Percentiles rank a stretch among this genome's conserved stretches.
These are phyloP conservation scores for Sugiyamaella valdiviana DNA, from an alignment of 805 yeast species.

Conservation along the genomic window DNA sequence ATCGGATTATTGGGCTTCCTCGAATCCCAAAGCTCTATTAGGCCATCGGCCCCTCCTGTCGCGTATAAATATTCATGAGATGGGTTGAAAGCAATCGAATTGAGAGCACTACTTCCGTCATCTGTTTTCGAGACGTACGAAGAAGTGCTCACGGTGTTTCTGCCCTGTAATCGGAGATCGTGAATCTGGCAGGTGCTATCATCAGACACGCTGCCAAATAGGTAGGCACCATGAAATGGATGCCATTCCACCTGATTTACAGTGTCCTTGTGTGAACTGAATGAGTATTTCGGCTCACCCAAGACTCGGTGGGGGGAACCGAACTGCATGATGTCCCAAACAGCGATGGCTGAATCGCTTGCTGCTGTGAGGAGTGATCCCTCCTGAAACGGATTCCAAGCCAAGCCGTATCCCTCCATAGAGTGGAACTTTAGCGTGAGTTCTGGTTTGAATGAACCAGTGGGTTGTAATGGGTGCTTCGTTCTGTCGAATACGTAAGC, in stretches of 20 bases:
- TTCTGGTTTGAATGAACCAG: slow-evolving; percentile 43
- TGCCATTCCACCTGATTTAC: slow-evolving; percentile 72
- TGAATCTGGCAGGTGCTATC: slow-evolving; percentile 43
- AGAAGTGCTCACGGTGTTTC: slow-evolving; percentile 1
- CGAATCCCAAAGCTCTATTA: slow-evolving; percentile 57
- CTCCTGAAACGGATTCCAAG: slow-evolving; percentile 64
- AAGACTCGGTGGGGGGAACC: slow-evolving; percentile 23
- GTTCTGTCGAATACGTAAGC: slow-evolving; percentile 73
- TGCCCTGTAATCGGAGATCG: slow-evolving; percentile 45
- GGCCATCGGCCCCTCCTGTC: slow-evolving; percentile 60
- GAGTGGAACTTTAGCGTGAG: slow-evolving; percentile 40
- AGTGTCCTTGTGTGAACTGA: slow-evolving; percentile 40
- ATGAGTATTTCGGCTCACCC: slow-evolving; percentile 22
- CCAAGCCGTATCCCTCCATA: slow-evolving; percentile 53
- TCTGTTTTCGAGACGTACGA: slow-evolving; percentile 8
- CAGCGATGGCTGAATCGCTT: slow-evolving; percentile 53
- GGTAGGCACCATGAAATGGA: slow-evolving; percentile 50
- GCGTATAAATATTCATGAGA: slow-evolving; percentile 52
- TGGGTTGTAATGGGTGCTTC: slow-evolving; percentile 55
- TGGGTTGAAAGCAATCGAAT: slow-evolving; percentile 56
- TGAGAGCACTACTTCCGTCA: slow-evolving; percentile 37
- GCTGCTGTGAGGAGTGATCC: slow-evolving; percentile 55
- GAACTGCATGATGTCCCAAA: slow-evolving; percentile 60
- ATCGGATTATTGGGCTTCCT: slow-evolving; percentile 36
- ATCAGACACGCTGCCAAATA: slow-evolving; percentile 67